A percentile compares a stretch with the other conserved stretches of the same genome.
phyloP scores from a whole-genome alignment of 495 filamentous ascomycete species.

The Aspergillus bertholletiae region DNA sequence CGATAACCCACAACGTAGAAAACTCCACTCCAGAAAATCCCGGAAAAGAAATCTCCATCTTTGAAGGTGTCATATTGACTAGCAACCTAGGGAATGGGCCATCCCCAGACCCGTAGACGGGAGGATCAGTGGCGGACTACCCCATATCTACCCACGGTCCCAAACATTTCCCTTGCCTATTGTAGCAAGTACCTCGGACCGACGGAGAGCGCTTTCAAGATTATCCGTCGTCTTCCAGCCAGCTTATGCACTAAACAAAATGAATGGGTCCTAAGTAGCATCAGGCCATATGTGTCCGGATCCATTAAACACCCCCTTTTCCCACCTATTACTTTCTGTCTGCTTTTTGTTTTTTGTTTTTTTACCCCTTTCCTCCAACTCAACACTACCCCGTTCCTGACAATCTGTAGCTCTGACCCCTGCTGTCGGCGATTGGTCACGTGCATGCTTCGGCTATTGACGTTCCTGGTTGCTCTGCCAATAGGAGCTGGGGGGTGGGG shows the following conservation, averaged over 20 bases:
- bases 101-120: background rate
- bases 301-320: background rate
- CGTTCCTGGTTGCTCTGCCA: background rate
- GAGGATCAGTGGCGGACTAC: background rate
- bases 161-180: background rate
- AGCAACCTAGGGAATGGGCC: background rate
- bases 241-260: too few relatives aligned
- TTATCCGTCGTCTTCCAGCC: too few relatives aligned
- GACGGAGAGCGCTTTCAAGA: background rate
- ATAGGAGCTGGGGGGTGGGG: too few relatives aligned
- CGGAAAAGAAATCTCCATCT: too few relatives aligned
- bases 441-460: constrained; percentile 4
- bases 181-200: constrained; percentile 4
- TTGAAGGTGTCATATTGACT: background rate
- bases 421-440: constrained; percentile 6
- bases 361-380: background rate
- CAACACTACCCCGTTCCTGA: background rate
- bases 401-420: background rate
- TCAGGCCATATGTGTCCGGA: background rate
- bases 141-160: too few relatives aligned
- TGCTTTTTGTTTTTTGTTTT: background rate
- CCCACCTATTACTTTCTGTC: background rate
- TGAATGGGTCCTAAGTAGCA: background rate
- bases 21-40: too few relatives aligned
- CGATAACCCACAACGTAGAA: too few relatives aligned